phyloP scores from a whole-genome alignment of 177 flowering plant species.

The Tripterygium wilfordii region DNA sequence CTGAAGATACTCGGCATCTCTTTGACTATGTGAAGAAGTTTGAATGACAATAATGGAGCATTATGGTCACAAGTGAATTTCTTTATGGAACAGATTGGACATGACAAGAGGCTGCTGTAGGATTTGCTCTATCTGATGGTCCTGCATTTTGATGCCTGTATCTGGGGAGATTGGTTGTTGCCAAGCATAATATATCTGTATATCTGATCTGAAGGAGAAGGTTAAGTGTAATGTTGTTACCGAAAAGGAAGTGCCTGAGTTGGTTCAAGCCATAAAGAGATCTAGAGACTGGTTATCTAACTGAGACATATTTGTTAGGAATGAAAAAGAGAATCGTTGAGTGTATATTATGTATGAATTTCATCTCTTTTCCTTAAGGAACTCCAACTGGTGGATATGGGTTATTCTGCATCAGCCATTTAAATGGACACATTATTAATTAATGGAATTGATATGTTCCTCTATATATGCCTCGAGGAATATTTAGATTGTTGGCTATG shows the following conservation, averaged over 20 bases:
- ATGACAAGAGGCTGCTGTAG: slow-evolving; percentile 41
- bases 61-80: slow-evolving; percentile 46
- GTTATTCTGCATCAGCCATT: slow-evolving; percentile 4
- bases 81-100: slow-evolving; percentile 45
- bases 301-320: slow-evolving; percentile 2
- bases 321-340: slow-evolving; percentile 9
- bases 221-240: neutral
- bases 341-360: slow-evolving; percentile 10
- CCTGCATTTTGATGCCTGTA: too few species aligned
- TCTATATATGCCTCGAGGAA: slow-evolving; percentile 4
- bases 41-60: slow-evolving; percentile 21
- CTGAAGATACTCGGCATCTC: slow-evolving; percentile 8
- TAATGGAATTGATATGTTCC: slow-evolving; percentile 9
- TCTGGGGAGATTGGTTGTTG: slow-evolving; percentile 8
- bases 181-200: slow-evolving; percentile 7
- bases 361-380: slow-evolving; percentile 9
- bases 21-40: slow-evolving; percentile 14
- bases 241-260: neutral
- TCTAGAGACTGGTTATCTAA: slow-evolving; percentile 3
- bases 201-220: neutral
- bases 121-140: slow-evolving; percentile 35
- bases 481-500: slow-evolving; percentile 5
- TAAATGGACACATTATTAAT: neutral
- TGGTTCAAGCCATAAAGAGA: slow-evolving; percentile 3
- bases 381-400: slow-evolving; percentile 10